These are phyloP conservation scores for Phytophthora foliorum DNA, from an alignment of 352 stramenopile genomes.

Conservation along the genomic window DNA sequence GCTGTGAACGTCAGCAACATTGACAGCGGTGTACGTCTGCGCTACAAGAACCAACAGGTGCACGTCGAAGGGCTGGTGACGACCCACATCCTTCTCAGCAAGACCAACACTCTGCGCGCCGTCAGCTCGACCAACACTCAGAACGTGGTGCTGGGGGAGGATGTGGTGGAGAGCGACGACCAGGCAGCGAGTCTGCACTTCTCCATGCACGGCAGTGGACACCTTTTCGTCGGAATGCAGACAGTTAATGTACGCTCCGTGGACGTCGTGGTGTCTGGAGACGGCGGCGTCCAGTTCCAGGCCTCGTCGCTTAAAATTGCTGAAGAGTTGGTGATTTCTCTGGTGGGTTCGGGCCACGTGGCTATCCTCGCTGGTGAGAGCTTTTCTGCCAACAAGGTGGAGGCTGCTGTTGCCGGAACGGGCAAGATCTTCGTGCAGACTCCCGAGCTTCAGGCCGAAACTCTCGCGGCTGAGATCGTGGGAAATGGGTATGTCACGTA, in stretches of 20 bases:
- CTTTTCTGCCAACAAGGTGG: slow-evolving; percentile 27
- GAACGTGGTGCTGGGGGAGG: slow-evolving; percentile 42
- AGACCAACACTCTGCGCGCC: slow-evolving; percentile 29
- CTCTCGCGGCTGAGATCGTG: slow-evolving; percentile 35
- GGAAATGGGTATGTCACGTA: slow-evolving; percentile 52
- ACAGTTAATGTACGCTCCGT: slow-evolving; percentile 25
- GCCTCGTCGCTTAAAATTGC: slow-evolving; percentile 28
- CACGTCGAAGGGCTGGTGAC: slow-evolving; percentile 42
- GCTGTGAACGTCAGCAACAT: slow-evolving; percentile 35
- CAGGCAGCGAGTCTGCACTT: slow-evolving; percentile 28
- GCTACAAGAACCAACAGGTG: slow-evolving; percentile 54
- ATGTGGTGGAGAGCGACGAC: slow-evolving; percentile 44
- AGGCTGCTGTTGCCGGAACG: slow-evolving; percentile 38
- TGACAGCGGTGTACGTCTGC: slow-evolving; percentile 42
- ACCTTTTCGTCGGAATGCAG: slow-evolving; percentile 23
- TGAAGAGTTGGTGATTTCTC: slow-evolving; percentile 26
- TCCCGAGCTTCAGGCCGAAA: slow-evolving; percentile 4
- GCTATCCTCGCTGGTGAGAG: slow-evolving; percentile 36
- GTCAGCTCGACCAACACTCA: slow-evolving; percentile 19
- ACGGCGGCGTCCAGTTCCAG: slow-evolving; percentile 45
- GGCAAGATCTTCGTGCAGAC: slow-evolving; percentile 49
- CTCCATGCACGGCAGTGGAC: slow-evolving; percentile 31
- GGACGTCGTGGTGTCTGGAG: slow-evolving; percentile 22
- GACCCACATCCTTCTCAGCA: slow-evolving; percentile 43
- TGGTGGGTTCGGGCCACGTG: slow-evolving; percentile 28